Conservation (phyloP, 257 asterid species). For the Jacaranda copaia region DNA sequence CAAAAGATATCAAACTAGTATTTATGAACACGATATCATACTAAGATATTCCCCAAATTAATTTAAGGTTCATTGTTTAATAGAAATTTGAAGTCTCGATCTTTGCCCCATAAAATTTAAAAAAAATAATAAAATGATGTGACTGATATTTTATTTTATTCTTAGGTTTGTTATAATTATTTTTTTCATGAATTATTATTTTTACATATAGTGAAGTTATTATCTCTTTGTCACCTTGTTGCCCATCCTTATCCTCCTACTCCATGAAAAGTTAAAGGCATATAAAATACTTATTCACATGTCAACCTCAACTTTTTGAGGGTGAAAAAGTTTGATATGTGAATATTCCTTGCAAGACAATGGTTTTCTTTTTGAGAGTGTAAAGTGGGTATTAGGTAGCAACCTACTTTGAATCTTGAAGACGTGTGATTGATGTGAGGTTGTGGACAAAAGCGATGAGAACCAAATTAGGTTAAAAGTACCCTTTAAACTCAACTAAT, state of each 20-base stretch:
- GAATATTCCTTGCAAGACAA: constrained; percentile 33
- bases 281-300: background rate
- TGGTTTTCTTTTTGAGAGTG: constrained; percentile 25
- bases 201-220: background rate
- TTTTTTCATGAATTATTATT: background rate
- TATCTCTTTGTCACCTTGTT: background rate
- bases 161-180: background rate
- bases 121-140: no score
- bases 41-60: background rate
- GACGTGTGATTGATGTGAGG: constrained; percentile 25
- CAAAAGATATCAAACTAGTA: no score
- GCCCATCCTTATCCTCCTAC: background rate
- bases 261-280: background rate
- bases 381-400: constrained; percentile 34
- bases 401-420: constrained; percentile 33
- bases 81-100: no score
- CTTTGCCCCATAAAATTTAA: no score
- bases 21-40: no score
- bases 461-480: constrained; percentile 46
- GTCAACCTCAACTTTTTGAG: constrained; percentile 20
- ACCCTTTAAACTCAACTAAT: constrained; percentile 41
- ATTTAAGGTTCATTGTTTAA: background rate
- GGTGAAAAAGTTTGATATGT: constrained; percentile 13
- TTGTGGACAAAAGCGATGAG: constrained; percentile 27
- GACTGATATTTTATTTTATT: no score